Evolutionary conservation across 768 basidiomycete species (phyloP), one percentile per base, ranked within the genome.

Genomic region (Podaxis mareebaensis): DNA sequence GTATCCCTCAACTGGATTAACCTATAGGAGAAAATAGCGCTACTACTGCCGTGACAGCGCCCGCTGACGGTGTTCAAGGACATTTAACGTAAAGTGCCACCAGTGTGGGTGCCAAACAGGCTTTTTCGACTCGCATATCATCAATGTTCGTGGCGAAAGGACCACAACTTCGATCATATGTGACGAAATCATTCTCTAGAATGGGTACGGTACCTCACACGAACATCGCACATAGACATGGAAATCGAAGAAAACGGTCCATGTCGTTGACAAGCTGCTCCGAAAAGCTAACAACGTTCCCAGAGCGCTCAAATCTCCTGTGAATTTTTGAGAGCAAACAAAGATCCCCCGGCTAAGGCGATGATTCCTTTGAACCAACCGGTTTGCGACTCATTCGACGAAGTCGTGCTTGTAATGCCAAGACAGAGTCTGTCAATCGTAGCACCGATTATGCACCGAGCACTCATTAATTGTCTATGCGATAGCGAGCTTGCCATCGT

Each of bases 261-360:
- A 33, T 26, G 58, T 57, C 24, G 48, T 59, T 48, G 46, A 51
- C 58, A 59, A 59, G 24, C 5, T 13, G n/a, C 58, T 48, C 46
- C 26, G 30, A 58, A 24, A 36, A 48, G 44, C 17, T 28, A 8
- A 48, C 1, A 38, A 20, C 6, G 15, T 48, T 48, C 39, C 59
- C 33, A 51, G 48, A 60, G 8, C 30, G 6, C 11, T 39, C 22
- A 22, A 26, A 60, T 11, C 39, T 38, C 58, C 36, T 58, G 44
- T 49, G 58, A 49, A 58, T 48, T 28, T 44, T 58, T 56, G 33
- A 33, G 44, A 17, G n/a, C 44, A 46, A 15, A 20, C 17, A 22
- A 20, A n/a, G 20, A 20, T 17, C n/a, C 44, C 7, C 44, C 15
- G 20, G 20, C n/a, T 20, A 17, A 20, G 20, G n/a, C 44, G 44